Base-by-base conservation (phyloP, 129 eudicot species). In the Glebionis coronaria region DNA sequence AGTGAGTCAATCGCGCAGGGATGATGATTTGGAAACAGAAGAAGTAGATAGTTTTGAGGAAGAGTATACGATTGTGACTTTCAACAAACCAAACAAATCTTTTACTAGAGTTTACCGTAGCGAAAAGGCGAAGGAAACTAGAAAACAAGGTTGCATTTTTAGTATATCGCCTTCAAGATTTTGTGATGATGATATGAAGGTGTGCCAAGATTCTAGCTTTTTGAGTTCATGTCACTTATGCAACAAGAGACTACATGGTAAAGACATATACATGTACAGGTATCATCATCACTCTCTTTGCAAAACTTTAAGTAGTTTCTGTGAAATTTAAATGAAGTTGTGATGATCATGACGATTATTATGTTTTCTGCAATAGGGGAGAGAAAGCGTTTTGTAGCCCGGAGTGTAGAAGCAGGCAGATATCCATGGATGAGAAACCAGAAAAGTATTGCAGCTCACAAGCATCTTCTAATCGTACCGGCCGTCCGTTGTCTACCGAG, bases 231-330 rank as follows among this genome's bases (percentile, higher is more conserved):
- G 97, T 63, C 67, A 54, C 54, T 63, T 53, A 85, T 92, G 97
- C 72, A 81, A 58, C 61, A 91, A 84, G 51, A 81, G 69, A 18
- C 80, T 91, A 23, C 87, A 84, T 23, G 97, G 91, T 53, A 73
- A 75, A 81, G 97, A 91, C 69, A 79, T 91, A 58, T 91, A 67
- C 73, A 91, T 91, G 95, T 87, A 92, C 69, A 92, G 96, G 98
- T 92, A 88, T n/a, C n/a, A n/a, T n/a, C n/a, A n/a, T n/a, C n/a
- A n/a, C n/a, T n/a, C n/a, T n/a, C n/a, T n/a, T n/a, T n/a, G n/a
- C n/a, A n/a, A n/a, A n/a, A n/a, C n/a, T n/a, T n/a, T 45, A 5
- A 67, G 6, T 3, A 28, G 12, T 16, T 55, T 20, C 21, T 9
- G 3, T 7, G 8, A 40, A 16, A 20, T 51, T 40, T 4, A 7